These are phyloP conservation scores for Sarcodon aspratus DNA, from an alignment of 768 basidiomycete genomes.

Conservation along the genomic window DNA sequence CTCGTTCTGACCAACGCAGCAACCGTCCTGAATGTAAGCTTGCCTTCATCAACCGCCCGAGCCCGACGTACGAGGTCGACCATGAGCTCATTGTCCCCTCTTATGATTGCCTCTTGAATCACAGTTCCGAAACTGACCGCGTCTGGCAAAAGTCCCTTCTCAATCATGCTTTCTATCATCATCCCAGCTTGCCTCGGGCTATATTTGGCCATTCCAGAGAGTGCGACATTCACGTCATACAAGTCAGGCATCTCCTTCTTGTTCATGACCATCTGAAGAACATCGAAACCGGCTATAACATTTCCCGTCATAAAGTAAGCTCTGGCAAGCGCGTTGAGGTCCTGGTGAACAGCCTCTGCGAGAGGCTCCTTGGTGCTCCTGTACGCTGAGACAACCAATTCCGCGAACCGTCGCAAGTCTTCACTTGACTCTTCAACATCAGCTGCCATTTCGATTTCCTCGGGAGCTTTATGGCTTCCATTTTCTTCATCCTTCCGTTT, in stretches of 20 bases:
- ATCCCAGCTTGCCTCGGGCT: constrained; percentile 32
- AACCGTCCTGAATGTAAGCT: constrained; percentile 37
- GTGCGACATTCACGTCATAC: constrained; percentile 53
- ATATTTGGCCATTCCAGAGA: constrained; percentile 40
- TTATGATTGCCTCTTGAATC: constrained; percentile 41
- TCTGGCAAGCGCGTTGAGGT: constrained; percentile 51
- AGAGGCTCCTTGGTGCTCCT: constrained; percentile 33
- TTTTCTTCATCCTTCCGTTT: neutral
- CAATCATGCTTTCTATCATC: constrained; percentile 40
- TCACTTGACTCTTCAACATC: constrained; percentile 6
- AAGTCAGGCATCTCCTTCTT: constrained; percentile 47
- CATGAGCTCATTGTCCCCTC: constrained; percentile 33
- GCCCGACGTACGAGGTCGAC: constrained; percentile 28
- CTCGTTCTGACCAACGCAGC: constrained; percentile 34
- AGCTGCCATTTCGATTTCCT: constrained; percentile 1
- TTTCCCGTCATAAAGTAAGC: constrained; percentile 48
- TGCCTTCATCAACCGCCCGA: constrained; percentile 19
- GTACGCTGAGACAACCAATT: constrained; percentile 34
- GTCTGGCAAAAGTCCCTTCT: constrained; percentile 37
- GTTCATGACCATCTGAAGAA: constrained; percentile 32
- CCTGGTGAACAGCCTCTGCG: constrained; percentile 30
- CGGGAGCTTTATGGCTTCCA: neutral
- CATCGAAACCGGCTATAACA: constrained; percentile 31
- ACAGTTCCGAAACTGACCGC: constrained; percentile 49
- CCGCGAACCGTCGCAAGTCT: constrained; percentile 27